Base-by-base conservation (phyloP, 1,284 basidiomycete species). In the Leccinum solheimii region DNA sequence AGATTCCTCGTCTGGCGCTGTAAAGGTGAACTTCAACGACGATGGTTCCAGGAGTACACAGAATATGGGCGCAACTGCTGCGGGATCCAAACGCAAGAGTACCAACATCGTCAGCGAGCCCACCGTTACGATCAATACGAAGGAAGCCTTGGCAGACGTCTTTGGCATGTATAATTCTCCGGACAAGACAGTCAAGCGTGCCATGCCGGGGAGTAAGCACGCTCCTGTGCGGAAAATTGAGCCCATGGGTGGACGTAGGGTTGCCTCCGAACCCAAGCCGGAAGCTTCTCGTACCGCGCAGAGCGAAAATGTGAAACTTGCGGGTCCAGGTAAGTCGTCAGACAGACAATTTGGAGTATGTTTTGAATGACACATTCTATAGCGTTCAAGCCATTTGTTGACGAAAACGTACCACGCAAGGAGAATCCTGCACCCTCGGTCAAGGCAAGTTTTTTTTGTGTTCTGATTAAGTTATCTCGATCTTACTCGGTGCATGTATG, bases 131-230 rank as follows among this genome's bases (percentile, higher is more conserved):
- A 87, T 94, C 64, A 92, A 92, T 71, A 94, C 92, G 51, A 95
- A 94, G 74, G 92, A 94, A 65, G 95, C 95, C 3, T 81, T 96
- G 57, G 91, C 86, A n/a, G 95, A 97, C 72, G 93, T 97, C 43
- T 94, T 94, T 78, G 90, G 88, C 61, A 92, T 97, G 87, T 96
- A 94, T 74, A 96, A 97, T 73, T 91, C 90, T 8, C 91, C 90
- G 2, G 89, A 91, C 63, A 26, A 26, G 26, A 93, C 91, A 0
- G 83, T 84, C 55, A 83, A 78, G 66, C 72, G 80, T 38, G 60
- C 80, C 5, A 72, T 77, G 60, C 73, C 81, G 11, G 88, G 88
- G 19, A 88, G 84, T 67, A 91, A 90, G 69, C 83, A 90, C 70
- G 87, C 87, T 1, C 87, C 88, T 32, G 77, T 90, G 36, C 83